These are phyloP conservation scores for Trichophyton mentagrophytes DNA, from an alignment of 2,329 filamentous ascomycete genomes.

Conservation along the genomic window DNA sequence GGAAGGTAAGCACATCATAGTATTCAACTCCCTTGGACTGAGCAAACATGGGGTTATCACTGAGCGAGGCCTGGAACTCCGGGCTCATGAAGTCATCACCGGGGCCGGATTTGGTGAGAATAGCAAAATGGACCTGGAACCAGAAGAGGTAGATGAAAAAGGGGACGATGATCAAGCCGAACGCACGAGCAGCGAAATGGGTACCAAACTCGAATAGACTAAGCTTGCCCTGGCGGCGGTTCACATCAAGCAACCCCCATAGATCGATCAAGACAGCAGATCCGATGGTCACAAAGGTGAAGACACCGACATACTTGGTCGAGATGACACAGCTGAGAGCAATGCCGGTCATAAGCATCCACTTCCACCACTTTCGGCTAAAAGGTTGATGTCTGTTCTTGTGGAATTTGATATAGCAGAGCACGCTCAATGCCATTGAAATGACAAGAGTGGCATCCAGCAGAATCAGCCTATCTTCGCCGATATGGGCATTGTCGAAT, in stretches of 20 bases:
- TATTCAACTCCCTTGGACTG: conserved; percentile 80
- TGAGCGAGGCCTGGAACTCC: conserved; percentile 92
- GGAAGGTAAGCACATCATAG: conserved; percentile 74
- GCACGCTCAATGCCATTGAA: conserved; percentile 87
- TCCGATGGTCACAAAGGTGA: conserved; percentile 94
- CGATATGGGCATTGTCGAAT: conserved; percentile 95
- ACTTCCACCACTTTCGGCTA: conserved; percentile 98
- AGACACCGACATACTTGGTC: conserved; percentile 92
- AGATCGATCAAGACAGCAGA: conserved; percentile 87
- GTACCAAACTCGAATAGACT: conserved; percentile 67
- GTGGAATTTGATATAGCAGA: conserved; percentile 96
- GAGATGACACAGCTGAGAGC: conserved; percentile 94
- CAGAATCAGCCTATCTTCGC: conserved; percentile 87
- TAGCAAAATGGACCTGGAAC: conserved; percentile 98
- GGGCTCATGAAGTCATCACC: conserved; percentile 99
- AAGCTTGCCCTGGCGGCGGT: conserved; percentile 69
- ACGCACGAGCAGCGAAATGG: conserved; percentile 77
- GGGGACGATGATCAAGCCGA: conserved; percentile 77
- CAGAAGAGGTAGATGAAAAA: conserved; percentile 99
- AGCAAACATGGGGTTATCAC: conserved; percentile 84
- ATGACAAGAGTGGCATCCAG: conserved; percentile 88
- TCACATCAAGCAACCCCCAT: conserved; percentile 87
- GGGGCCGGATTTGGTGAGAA: conserved; percentile 75
- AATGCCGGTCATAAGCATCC: conserved; percentile 90
- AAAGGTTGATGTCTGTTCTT: conserved; percentile 85